phyloP scores from a whole-genome alignment of 176 grass and related monocot genomes.

The Dactylis glomerata region DNA sequence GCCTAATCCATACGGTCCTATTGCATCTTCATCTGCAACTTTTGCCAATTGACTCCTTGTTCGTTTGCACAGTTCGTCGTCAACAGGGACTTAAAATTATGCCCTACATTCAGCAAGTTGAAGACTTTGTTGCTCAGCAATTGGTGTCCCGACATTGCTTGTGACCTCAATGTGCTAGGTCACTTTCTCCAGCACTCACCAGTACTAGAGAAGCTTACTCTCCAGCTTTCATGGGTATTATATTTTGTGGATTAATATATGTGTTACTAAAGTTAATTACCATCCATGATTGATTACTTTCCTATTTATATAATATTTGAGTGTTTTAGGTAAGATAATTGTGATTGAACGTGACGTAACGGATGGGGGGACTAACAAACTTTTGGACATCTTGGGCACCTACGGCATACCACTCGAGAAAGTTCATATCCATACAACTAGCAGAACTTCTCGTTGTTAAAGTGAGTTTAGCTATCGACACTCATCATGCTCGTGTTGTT shows the following conservation, averaged over 20 bases:
- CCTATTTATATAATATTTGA: neutral
- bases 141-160: neutral
- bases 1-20: too few relatives aligned
- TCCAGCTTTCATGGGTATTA: neutral
- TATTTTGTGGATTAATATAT: neutral
- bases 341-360: neutral
- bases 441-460: neutral
- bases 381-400: neutral
- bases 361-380: neutral
- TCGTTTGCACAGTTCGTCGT: neutral
- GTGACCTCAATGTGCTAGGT: neutral
- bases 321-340: neutral
- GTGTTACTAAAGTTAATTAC: neutral
- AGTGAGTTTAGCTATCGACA: too few relatives aligned
- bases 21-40: neutral
- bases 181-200: neutral
- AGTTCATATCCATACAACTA: neutral
- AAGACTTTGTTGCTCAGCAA: neutral
- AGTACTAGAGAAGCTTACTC: neutral
- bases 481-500: neutral
- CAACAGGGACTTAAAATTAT: neutral
- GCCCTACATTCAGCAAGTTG: neutral
- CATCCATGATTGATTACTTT: neutral
- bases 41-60: neutral
- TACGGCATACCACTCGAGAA: neutral